Evolutionary conservation across 805 yeast genomes (phyloP).

Genomic region (Candida stauntonica): DNA sequence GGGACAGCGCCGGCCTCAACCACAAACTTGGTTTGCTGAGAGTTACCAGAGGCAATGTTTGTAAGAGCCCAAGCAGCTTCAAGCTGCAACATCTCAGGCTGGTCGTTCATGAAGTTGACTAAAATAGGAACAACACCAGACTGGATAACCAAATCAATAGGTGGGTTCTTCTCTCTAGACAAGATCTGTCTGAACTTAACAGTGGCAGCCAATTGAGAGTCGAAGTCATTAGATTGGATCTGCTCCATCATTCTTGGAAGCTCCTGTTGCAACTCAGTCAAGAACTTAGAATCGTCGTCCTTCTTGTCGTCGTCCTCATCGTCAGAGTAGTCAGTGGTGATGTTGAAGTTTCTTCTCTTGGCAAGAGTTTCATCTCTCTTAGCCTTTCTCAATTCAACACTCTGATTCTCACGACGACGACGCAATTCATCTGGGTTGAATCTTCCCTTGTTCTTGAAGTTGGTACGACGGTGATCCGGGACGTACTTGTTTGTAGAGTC

Average conservation of each 20-base stretch:
- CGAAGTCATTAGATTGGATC: constrained; percentile 70
- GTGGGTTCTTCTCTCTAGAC: constrained; percentile 93
- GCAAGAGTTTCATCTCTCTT: constrained; percentile 93
- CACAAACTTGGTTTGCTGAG: constrained; percentile 85
- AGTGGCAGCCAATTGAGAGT: constrained; percentile 82
- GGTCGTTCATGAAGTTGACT: constrained; percentile 77
- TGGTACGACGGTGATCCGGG: constrained; percentile 96
- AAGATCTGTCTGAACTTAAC: constrained; percentile 89
- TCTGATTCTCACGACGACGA: constrained; percentile 96
- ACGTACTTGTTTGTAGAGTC: constrained; percentile 79
- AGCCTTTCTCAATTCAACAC: constrained; percentile 92
- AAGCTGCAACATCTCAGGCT: constrained; percentile 83
- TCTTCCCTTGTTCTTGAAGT: constrained; percentile 90
- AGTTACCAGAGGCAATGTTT: constrained; percentile 91
- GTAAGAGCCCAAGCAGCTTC: constrained; percentile 99
- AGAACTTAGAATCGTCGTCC: constrained; percentile 38
- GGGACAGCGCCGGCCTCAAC: constrained; percentile 95
- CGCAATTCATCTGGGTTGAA: constrained; percentile 95
- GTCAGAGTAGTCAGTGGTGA: constrained; percentile 48
- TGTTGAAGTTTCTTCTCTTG: constrained; percentile 79
- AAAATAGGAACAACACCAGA: constrained; percentile 91
- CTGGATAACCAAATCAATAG: constrained; percentile 88
- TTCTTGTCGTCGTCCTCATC: constrained; percentile 35
- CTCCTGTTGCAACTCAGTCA: constrained; percentile 53
- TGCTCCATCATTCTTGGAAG: constrained; percentile 83